Evolutionary conservation across 1,139 yeast species (phyloP).

Genomic region (Zygosaccharomyces pseudobailii): DNA sequence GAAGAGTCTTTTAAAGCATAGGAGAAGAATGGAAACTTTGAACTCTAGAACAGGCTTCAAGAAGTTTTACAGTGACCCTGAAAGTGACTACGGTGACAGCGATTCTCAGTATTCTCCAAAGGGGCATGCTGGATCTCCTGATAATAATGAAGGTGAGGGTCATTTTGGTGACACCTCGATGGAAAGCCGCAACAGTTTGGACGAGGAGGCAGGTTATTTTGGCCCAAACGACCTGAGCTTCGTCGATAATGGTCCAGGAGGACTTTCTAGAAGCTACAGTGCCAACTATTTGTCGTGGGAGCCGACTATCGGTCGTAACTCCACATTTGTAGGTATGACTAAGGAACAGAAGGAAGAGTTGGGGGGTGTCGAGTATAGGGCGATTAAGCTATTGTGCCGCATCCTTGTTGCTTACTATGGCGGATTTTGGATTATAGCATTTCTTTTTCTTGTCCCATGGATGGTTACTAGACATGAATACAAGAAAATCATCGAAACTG

Average conservation of each 20-base stretch:
- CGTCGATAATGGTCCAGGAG: conserved; percentile 3
- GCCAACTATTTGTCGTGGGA: conserved; percentile 77
- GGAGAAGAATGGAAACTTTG: not conserved
- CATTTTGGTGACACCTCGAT: not conserved
- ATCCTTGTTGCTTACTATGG: conserved; percentile 64
- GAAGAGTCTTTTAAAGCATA: not conserved
- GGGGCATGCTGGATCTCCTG: conserved; percentile 12
- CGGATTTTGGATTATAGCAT: conserved; percentile 65
- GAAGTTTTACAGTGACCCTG: conserved; percentile 3
- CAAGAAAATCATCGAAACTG: conserved; percentile 39
- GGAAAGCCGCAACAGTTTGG: conserved; percentile 8
- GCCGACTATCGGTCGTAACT: conserved; percentile 91
- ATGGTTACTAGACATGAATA: conserved; percentile 43
- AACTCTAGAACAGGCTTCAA: not conserved
- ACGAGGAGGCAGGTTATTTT: conserved; percentile 23
- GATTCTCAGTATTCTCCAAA: conserved; percentile 15
- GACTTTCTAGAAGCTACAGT: conserved; percentile 40
- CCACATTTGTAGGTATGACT: conserved; percentile 77
- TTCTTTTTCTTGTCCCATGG: conserved; percentile 64
- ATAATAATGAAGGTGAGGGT: conserved; percentile 16
- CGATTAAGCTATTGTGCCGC: conserved; percentile 69
- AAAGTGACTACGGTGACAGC: conserved; percentile 11
- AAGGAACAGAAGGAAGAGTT: conserved; percentile 86
- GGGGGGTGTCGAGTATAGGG: conserved; percentile 96
- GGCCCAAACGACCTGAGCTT: conserved; percentile 22